Evolutionary conservation across 2,329 filamentous ascomycete species (phyloP).

Genomic region (Teratosphaeria gauchensis): DNA sequence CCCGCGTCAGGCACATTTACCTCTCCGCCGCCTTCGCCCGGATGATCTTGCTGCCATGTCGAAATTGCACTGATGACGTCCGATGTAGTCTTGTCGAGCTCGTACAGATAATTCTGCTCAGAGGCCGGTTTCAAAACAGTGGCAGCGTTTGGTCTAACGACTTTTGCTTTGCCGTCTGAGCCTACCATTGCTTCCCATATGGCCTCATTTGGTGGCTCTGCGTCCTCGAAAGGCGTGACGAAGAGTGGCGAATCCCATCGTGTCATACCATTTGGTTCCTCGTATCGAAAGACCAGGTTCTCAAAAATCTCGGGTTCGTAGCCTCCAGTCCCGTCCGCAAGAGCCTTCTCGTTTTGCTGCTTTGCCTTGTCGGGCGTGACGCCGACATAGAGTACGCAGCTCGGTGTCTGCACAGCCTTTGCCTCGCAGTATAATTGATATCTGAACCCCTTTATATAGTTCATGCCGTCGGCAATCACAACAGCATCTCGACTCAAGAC

Average conservation of each 20-base stretch:
- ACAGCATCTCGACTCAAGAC: slow-evolving; percentile 62
- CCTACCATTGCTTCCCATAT: slow-evolving; percentile 65
- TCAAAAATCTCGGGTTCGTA: slow-evolving; percentile 60
- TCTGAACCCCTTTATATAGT: slow-evolving; percentile 85
- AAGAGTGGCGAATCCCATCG: slow-evolving; percentile 79
- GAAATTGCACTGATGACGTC: slow-evolving; percentile 62
- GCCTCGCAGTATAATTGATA: slow-evolving; percentile 81
- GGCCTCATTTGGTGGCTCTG: slow-evolving; percentile 53
- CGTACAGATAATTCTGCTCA: slow-evolving; percentile 64
- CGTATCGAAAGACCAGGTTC: slow-evolving; percentile 71
- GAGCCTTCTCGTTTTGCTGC: slow-evolving; percentile 49
- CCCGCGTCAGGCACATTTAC: slow-evolving; percentile 46
- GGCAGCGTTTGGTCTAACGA: slow-evolving; percentile 63
- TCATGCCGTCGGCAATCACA: slow-evolving; percentile 68
- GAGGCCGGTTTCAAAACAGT: slow-evolving; percentile 58
- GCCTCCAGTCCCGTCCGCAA: slow-evolving; percentile 16
- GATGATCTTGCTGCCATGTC: slow-evolving; percentile 56
- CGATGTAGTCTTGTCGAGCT: slow-evolving; percentile 69
- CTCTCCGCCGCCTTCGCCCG: slow-evolving; percentile 50
- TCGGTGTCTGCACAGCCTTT: slow-evolving; percentile 66
- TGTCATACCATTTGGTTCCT: slow-evolving; percentile 78
- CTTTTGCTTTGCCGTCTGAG: slow-evolving; percentile 52
- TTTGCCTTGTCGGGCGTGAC: slow-evolving; percentile 47
- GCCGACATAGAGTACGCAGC: slow-evolving; percentile 60
- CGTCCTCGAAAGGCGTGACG: slow-evolving; percentile 67